phyloP scores from a whole-genome alignment of 2,329 filamentous ascomycete genomes.

The Diaporthe batatas region DNA sequence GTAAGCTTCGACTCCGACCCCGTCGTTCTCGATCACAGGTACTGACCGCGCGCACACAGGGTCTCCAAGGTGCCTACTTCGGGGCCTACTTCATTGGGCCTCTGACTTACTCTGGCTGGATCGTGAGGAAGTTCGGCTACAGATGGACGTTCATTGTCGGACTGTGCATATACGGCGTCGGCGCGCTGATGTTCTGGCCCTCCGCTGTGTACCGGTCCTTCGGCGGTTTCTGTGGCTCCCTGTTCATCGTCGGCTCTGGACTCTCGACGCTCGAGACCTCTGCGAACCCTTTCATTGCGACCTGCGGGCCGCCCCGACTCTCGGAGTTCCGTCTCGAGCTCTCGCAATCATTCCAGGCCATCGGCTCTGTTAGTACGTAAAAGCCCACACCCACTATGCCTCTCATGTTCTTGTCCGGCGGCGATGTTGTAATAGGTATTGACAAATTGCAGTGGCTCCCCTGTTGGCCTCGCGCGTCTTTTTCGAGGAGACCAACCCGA shows the following conservation, averaged over 20 bases:
- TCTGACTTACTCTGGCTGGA: slow-evolving; percentile 72
- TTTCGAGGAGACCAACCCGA: slow-evolving; percentile 70
- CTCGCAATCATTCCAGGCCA: slow-evolving; percentile 80
- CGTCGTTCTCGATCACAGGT: not conserved
- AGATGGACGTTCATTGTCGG: slow-evolving; percentile 74
- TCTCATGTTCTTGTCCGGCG: not conserved
- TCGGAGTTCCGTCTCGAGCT: slow-evolving; percentile 80
- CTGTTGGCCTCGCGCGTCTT: slow-evolving; percentile 79
- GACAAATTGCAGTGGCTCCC: slow-evolving; percentile 64
- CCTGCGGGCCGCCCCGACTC: slow-evolving; percentile 72
- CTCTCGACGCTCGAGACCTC: slow-evolving; percentile 80
- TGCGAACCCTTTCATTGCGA: slow-evolving; percentile 76
- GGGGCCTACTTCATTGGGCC: slow-evolving; percentile 74
- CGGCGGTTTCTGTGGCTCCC: slow-evolving; percentile 76
- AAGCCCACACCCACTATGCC: not conserved
- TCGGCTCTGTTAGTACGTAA: slow-evolving; percentile 69
- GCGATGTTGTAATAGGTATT: not conserved
- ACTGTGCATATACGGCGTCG: slow-evolving; percentile 72
- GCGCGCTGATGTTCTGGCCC: slow-evolving; percentile 64
- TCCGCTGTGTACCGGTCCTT: slow-evolving; percentile 74
- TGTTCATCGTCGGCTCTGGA: slow-evolving; percentile 80
- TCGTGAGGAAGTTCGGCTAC: slow-evolving; percentile 72
- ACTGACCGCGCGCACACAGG: slow-evolving; percentile 31
- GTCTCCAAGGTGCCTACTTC: slow-evolving; percentile 50
- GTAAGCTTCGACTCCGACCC: slow-evolving; percentile 16